Conservation (phyloP, 2,329 filamentous ascomycete species). For the Proliferodiscus dingleyae region DNA sequence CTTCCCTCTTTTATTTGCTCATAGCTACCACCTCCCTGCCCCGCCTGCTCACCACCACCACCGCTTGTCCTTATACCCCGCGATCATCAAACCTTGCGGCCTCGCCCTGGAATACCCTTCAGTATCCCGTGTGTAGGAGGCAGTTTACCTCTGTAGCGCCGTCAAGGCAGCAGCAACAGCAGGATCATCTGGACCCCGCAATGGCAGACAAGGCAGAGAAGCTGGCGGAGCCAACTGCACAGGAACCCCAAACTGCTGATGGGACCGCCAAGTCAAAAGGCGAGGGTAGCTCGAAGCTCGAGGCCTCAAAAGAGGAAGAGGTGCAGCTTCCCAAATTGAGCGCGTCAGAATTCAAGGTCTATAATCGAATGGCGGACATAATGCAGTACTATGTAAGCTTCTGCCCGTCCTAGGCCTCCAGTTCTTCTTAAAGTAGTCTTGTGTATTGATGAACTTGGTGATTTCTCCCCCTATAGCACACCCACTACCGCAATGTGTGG, state of each 20-base stretch:
- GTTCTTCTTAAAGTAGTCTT: background rate
- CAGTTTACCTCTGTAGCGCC: conserved; percentile 15
- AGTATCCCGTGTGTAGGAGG: conserved; percentile 15
- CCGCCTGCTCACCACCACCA: background rate
- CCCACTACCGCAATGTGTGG: conserved; percentile 72
- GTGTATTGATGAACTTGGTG: too few species aligned
- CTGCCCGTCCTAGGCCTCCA: background rate
- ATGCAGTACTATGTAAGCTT: conserved; percentile 57
- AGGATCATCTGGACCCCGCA: conserved; percentile 10
- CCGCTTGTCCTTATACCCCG: background rate
- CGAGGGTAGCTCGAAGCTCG: conserved; percentile 41
- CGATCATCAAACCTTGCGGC: background rate
- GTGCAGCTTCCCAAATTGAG: conserved; percentile 47
- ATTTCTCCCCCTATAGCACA: conserved; percentile 65
- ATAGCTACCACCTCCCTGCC: conserved; percentile 4
- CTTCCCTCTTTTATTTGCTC: conserved; percentile 6
- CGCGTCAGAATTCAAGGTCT: conserved; percentile 51
- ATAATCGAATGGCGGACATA: conserved; percentile 57
- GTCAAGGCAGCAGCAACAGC: conserved; percentile 5
- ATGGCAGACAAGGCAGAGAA: conserved; percentile 17
- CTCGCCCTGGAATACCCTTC: conserved; percentile 10
- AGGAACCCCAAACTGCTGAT: conserved; percentile 28
- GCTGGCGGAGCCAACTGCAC: conserved; percentile 52
- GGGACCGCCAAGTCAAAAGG: conserved; percentile 39
- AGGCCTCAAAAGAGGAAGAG: conserved; percentile 9